These are phyloP conservation scores for Arabidopsis suecica DNA, from an alignment of 345 rosid species.

Conservation along the genomic window DNA sequence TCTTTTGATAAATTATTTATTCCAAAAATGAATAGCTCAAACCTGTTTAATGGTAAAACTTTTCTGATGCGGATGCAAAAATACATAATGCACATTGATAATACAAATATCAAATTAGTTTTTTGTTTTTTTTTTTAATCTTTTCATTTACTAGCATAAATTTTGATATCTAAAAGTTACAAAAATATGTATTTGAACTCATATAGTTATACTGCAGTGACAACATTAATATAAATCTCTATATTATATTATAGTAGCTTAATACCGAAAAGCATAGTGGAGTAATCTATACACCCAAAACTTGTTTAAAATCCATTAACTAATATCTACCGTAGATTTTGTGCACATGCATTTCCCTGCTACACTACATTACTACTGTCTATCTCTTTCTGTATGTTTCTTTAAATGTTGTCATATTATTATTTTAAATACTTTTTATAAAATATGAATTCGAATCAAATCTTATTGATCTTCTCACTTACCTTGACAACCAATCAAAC, in stretches of 20 bases:
- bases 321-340: constrained; percentile 66
- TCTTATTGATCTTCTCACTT: constrained; percentile 37
- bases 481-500: constrained; percentile 40
- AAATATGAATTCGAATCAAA: constrained; percentile 29
- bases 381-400: constrained; percentile 9
- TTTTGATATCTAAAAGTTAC: background rate
- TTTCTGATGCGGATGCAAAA: background rate
- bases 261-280: constrained; percentile 46
- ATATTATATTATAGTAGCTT: background rate
- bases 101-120: background rate
- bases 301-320: background rate
- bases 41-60: too few relatives aligned
- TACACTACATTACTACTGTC: constrained; percentile 33
- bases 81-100: background rate
- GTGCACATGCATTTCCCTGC: constrained; percentile 57
- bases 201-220: background rate
- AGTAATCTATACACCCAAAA: constrained; percentile 32
- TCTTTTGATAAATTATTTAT: too few relatives aligned
- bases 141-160: background rate
- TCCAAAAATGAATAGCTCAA: too few relatives aligned
- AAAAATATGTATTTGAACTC: background rate
- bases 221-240: background rate
- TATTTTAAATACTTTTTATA: constrained; percentile 9
- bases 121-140: too few relatives aligned
- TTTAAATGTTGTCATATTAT: constrained; percentile 10